A percentile compares a stretch with the other conserved stretches of the same genome.
These are phyloP conservation scores for Wickerhamomyces canadensis DNA, from an alignment of 805 yeast genomes.

Conservation along the genomic window DNA sequence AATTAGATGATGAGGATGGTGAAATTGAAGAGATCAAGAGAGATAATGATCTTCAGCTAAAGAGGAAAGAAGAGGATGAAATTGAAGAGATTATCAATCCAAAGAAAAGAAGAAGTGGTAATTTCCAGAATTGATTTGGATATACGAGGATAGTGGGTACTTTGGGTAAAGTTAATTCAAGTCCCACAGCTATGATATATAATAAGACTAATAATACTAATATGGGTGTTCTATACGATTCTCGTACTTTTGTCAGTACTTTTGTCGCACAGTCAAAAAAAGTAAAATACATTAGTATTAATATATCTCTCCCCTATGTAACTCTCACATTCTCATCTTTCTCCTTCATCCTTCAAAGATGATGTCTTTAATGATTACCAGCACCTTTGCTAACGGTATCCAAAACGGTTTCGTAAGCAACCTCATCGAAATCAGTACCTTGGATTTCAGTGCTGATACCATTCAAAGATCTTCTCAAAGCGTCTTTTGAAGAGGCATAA, in stretches of 20 bases:
- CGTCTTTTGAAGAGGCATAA: conserved; percentile 97
- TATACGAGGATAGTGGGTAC: background rate
- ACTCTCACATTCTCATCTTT: too few species aligned
- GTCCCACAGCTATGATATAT: too few species aligned
- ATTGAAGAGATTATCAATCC: conserved; percentile 9
- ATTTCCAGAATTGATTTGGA: background rate
- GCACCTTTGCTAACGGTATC: conserved; percentile 66
- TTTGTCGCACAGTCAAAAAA: too few species aligned
- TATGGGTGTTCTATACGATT: too few species aligned
- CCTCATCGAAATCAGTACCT: conserved; percentile 98
- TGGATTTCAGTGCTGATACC: conserved; percentile 94
- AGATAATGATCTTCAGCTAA: conserved; percentile 1
- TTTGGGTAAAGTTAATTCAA: too few species aligned
- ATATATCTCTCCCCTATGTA: too few species aligned
- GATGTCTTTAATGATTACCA: conserved; percentile 10
- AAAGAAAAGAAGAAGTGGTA: conserved; percentile 5
- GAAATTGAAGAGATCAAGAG: conserved; percentile 1
- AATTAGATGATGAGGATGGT: background rate
- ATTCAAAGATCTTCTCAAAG: conserved; percentile 93
- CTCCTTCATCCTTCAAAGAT: too few species aligned
- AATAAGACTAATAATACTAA: too few species aligned
- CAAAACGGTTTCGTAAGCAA: conserved; percentile 87
- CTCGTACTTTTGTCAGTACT: too few species aligned
- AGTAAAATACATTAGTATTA: background rate
- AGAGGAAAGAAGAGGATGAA: background rate